Base-by-base conservation (phyloP, 805 yeast genomes). In the Clavispora santaluciae region DNA sequence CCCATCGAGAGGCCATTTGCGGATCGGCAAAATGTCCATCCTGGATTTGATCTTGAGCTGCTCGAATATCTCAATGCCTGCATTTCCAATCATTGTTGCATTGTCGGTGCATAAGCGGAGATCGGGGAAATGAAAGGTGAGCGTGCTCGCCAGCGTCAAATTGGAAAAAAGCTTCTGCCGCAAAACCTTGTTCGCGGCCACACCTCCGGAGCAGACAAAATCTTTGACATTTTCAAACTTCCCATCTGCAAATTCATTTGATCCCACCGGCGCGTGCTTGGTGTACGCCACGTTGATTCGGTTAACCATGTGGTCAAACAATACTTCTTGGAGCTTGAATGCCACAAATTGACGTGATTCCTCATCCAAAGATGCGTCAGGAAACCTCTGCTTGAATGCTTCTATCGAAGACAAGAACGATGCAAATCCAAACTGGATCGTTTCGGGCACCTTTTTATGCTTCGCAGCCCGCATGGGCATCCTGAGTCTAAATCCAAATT, bases 61-160 rank as follows among this genome's bases (percentile, higher is more conserved):
- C 56, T 89, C 96, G 56, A 66, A 83, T 15, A 90, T 63, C 58
- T 91, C 96, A 7, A 91, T 86, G 0, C 97, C 99, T 0, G 98
- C 95, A 81, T 95, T 87, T 1, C 96, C 99, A 39, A 93, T 93
- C 99, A 93, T 93, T 2, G 88, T 78, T 0, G 97, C 95, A 60
- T 93, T 93, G 56, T 93, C 99, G 0, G 97, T 88, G 57, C 99
- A 93, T 44, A 89, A 65, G 1, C 72, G 62, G 2, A 80, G 66
- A 16, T 77, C 79, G 0, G 97, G 96, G 52, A 80, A 87, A 48
- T 77, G 76, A 35, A 81, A 77, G 1, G 57, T 50, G n/a, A 60
- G 41, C 2, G 37, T 28, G 6, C 38, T 22, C 22, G 34, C 42
- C 31, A 39, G 25, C 3, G 60, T 39, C n/a, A 79, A 59, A 4